Percentiles rank a stretch among this genome's conserved stretches.
Evolutionary conservation across 441 rosid genomes (phyloP).

Genomic region (Biscutella laevigata): DNA sequence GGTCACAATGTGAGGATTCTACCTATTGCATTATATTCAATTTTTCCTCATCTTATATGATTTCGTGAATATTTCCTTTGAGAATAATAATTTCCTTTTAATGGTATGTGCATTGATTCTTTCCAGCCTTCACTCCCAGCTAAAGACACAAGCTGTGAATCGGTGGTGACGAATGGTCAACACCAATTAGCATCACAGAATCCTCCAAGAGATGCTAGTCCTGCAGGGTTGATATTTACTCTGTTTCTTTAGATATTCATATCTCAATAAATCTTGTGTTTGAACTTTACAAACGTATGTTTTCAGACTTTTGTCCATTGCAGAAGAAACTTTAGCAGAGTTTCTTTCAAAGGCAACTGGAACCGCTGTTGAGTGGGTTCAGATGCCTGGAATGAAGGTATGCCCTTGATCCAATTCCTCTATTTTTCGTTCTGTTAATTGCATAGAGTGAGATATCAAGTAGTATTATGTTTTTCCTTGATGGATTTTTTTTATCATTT

Average conservation of each 20-base stretch:
- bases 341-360: slow-evolving; percentile 99
- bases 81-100: not conserved
- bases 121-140: slow-evolving; percentile 81
- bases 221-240: too few relatives aligned
- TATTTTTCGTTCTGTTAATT: not conserved
- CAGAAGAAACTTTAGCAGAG: slow-evolving; percentile 99
- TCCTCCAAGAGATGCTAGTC: slow-evolving; percentile 99
- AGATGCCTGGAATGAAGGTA: slow-evolving; percentile 99
- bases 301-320: slow-evolving; percentile 98
- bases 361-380: slow-evolving; percentile 99
- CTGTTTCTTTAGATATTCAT: too few relatives aligned
- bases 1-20: slow-evolving; percentile 58
- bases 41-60: not conserved
- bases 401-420: not conserved
- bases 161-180: slow-evolving; percentile 93
- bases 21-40: not conserved
- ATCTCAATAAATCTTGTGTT: too few relatives aligned
- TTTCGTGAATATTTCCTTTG: not conserved
- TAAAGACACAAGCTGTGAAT: slow-evolving; percentile 96
- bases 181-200: slow-evolving; percentile 90
- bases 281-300: slow-evolving; percentile 27
- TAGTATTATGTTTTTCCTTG: not conserved
- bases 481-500: not conserved
- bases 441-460: not conserved
- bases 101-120: slow-evolving; percentile 7